phyloP scores from a whole-genome alignment of 257 asterid species.

The Schizonepeta tenuifolia region DNA sequence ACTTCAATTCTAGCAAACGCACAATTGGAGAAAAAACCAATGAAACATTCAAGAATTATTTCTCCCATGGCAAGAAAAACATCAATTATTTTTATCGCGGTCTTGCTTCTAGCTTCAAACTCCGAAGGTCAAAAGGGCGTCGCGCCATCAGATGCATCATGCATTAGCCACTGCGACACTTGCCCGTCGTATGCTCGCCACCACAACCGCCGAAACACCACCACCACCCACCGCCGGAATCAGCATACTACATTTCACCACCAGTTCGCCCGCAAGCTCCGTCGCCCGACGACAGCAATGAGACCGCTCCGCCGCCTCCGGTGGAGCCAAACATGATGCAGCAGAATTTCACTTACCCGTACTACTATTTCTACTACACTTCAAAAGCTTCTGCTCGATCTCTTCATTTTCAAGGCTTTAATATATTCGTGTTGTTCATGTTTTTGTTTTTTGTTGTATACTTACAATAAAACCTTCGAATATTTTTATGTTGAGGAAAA shows the following conservation, averaged over 20 bases:
- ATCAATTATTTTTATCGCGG: conserved; percentile 15
- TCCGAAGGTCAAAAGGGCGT: conserved; percentile 2
- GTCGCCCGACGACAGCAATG: neutral
- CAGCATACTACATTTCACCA: neutral
- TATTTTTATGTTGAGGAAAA: neutral
- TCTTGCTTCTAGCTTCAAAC: conserved; percentile 25
- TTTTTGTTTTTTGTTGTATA: neutral
- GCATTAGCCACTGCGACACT: conserved; percentile 34
- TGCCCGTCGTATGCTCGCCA: conserved; percentile 38
- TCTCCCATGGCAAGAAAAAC: conserved; percentile 11
- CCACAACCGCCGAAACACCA: conserved; percentile 16
- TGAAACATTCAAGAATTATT: conserved; percentile 22
- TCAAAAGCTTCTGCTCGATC: conserved; percentile 27
- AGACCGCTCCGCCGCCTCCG: conserved; percentile 31
- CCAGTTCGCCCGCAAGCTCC: conserved; percentile 1
- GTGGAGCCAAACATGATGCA: conserved; percentile 33
- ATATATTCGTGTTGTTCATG: conserved; percentile 3
- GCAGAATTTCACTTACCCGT: conserved; percentile 38
- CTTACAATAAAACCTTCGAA: neutral
- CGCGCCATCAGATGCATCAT: conserved; percentile 1
- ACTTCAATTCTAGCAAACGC: neutral
- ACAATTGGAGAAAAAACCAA: neutral
- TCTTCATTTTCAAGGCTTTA: conserved; percentile 1
- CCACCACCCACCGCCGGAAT: conserved; percentile 29
- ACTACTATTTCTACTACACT: conserved; percentile 40